Base-by-base conservation (phyloP, 306 rosid genomes). In the Benincasa hispida region DNA sequence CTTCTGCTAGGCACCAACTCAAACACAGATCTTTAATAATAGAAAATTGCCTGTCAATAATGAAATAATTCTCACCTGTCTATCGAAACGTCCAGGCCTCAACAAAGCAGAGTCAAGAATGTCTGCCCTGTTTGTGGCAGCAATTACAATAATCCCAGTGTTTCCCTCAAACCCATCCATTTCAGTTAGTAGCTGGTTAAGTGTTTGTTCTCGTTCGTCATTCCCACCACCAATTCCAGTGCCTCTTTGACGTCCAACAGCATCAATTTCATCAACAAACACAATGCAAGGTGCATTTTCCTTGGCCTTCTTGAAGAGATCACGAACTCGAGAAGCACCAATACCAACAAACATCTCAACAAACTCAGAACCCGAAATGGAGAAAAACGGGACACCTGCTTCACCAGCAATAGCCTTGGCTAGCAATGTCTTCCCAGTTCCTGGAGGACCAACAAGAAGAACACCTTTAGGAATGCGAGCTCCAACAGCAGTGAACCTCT, bases 291-390 rank as follows among this genome's bases (percentile, higher is more conserved):
- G 98, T 76, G 98, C 98, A 86, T 94, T 94, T 83, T 94, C 98
- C 87, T 94, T 94, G 62, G 98, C 98, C 88, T 94, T 94, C 88
- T 89, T 91, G 87, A 94, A 94, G 78, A 94, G 93, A 89, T 92
- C 98, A 70, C 98, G 96, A 10, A 94, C 98, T 69, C 97, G 91
- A 56, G 98, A 91, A 78, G 98, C 97, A 80, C 98, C 98, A 79
- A 94, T 90, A 86, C 98, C 98, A n/a, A 94, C 98, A 77, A 94
- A 91, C 98, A 94, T 94, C 88, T 94, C 97, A 61, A 94, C 98
- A 59, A 94, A 91, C 85, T 91, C 98, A 37, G 98, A 94, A 80
- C 98, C 98, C 10, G 99, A 94, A 83, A 94, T 94, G 30, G 99
- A 94, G 85, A 94, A 94, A 82, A 94, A 94, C 30, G 96, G 99